These are phyloP conservation scores for Candida khao-thaluensis DNA, from an alignment of 805 yeast genomes.

Conservation along the genomic window DNA sequence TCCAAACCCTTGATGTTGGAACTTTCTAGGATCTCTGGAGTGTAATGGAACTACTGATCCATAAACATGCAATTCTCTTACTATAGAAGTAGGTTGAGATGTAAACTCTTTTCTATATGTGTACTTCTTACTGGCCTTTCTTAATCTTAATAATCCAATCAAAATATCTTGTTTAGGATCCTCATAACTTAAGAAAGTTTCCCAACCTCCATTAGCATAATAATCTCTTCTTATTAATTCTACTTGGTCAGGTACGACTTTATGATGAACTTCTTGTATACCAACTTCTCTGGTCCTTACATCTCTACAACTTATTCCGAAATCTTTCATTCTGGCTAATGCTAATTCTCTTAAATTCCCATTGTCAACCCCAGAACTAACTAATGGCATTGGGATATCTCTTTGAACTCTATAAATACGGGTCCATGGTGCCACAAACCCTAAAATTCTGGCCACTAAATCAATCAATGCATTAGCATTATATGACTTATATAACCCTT, in stretches of 20 bases:
- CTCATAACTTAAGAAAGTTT: conserved; percentile 91
- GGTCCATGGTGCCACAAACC: conserved; percentile 98
- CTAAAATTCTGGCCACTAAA: conserved; percentile 91
- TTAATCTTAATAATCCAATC: conserved; percentile 82
- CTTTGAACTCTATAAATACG: conserved; percentile 97
- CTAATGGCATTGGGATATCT: conserved; percentile 99
- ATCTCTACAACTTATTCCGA: conserved; percentile 93
- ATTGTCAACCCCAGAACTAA: conserved; percentile 95
- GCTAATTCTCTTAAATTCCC: conserved; percentile 96
- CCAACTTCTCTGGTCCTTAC: conserved; percentile 98
- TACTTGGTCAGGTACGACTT: conserved; percentile 95
- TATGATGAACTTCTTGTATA: conserved; percentile 96
- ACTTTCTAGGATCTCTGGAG: conserved; percentile 93
- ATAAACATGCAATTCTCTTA: conserved; percentile 95
- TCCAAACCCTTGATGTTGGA: conserved; percentile 99
- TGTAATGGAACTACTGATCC: conserved; percentile 97
- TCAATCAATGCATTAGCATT: conserved; percentile 93
- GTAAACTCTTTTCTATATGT: conserved; percentile 89
- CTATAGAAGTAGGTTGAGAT: conserved; percentile 82
- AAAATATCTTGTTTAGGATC: conserved; percentile 96
- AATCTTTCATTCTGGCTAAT: conserved; percentile 95
- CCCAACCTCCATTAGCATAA: conserved; percentile 98
- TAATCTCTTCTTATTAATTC: conserved; percentile 94
- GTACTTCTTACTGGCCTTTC: conserved; percentile 85
- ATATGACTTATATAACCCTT: conserved; percentile 90